Evolutionary conservation across 805 yeast genomes (phyloP).

Genomic region (Hanseniaspora valbyensis): DNA sequence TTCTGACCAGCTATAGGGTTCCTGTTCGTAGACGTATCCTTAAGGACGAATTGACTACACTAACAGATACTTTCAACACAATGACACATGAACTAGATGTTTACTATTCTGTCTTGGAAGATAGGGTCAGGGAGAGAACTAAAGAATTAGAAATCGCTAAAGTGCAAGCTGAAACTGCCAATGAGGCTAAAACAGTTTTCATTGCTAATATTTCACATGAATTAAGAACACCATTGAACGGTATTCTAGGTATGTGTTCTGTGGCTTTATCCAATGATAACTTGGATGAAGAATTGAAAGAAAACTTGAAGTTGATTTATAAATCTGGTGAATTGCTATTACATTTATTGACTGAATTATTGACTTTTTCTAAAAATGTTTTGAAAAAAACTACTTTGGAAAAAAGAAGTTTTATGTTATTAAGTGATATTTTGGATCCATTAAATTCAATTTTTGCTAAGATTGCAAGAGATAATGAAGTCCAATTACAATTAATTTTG

Average conservation of each 20-base stretch:
- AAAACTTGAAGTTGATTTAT: slow-evolving; percentile 69
- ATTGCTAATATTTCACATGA: slow-evolving; percentile 91
- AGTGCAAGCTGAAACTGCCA: slow-evolving; percentile 84
- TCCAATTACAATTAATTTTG: slow-evolving; percentile 50
- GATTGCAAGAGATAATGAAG: slow-evolving; percentile 66
- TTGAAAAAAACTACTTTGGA: slow-evolving; percentile 74
- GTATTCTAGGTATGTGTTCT: slow-evolving; percentile 91
- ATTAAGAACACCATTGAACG: slow-evolving; percentile 88
- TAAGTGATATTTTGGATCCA: slow-evolving; percentile 72
- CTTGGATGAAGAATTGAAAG: slow-evolving; percentile 55
- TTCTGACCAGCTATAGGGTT: slow-evolving; percentile 32
- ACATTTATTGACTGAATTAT: slow-evolving; percentile 79
- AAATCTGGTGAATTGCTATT: slow-evolving; percentile 82
- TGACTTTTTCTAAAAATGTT: slow-evolving; percentile 84
- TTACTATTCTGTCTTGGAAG: slow-evolving; percentile 78
- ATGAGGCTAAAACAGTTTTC: slow-evolving; percentile 90
- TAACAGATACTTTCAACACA: slow-evolving; percentile 78
- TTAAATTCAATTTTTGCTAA: slow-evolving; percentile 75
- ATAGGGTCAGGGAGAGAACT: slow-evolving; percentile 75
- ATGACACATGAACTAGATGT: slow-evolving; percentile 81
- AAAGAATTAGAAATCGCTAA: slow-evolving; percentile 81
- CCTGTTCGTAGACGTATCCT: slow-evolving; percentile 43
- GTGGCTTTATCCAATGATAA: slow-evolving; percentile 74
- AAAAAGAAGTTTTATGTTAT: slow-evolving; percentile 62
- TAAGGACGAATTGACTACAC: slow-evolving; percentile 76